Evolutionary conservation across 768 basidiomycete species (phyloP), one percentile per base, ranked within the genome.

Genomic region (Trametes meyenii): DNA sequence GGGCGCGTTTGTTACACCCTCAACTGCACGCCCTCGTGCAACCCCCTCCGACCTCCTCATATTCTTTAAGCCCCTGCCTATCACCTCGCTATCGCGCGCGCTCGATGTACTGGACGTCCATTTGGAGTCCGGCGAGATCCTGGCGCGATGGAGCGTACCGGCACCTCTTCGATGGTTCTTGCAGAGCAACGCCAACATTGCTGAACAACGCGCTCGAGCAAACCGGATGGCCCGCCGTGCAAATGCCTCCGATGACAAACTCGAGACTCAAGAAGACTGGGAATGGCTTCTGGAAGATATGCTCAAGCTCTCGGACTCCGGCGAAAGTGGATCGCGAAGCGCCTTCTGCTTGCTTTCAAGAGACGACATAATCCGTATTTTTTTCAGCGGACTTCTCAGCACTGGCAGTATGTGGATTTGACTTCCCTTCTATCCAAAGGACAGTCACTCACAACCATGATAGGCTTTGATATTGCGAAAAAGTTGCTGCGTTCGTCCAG

Each of bases 81-180:
- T 88, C 19, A 74, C 84, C 2, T 85, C 90, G 0, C 78, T 98
- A 8, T 96, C 95, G 0, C 83, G 85, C 54, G 86, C 88, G 6
- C 83, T 99, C 42, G 96, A 99, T 71, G 85, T 94, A 52, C 82
- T 98, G 53, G 96, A 98, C 74, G 85, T 96, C 1, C 96, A 98
- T 73, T 82, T 99, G 13, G 93, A 97, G 70, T 90, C 91, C 0
- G 96, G 93, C 21, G 96, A 98, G 74, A 92, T 94, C 45, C 78
- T 99, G 17, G 83, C 91, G 2, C 83, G 93, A 29, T 99, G 96
- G 95, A 83, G 82, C 67, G 90, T 90, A 1, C 83, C 90, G 23
- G 89, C 89, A 2, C 88, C 92, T 2, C 75, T 98, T 45, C 82
- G 86, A n/a, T 98, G 94, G 91, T 92, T 98, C 74, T 77, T 98